phyloP scores from a whole-genome alignment of 371 early-diverging fungal genomes.

The Synchytrium microbalum region DNA sequence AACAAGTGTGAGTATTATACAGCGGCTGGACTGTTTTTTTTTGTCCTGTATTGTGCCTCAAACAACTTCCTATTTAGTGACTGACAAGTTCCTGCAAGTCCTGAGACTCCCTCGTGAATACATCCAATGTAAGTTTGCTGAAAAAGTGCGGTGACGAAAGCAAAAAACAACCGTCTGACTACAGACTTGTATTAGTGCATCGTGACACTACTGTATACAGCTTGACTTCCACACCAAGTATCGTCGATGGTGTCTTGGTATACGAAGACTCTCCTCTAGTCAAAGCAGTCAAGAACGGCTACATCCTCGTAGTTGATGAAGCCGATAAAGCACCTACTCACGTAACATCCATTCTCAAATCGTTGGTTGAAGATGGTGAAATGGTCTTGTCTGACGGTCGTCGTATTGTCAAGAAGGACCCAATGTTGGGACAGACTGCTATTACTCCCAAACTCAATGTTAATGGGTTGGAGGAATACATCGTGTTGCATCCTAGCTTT shows the following conservation, averaged over 20 bases:
- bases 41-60: neutral
- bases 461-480: slow-evolving; percentile 10
- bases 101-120: slow-evolving; percentile 70
- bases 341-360: slow-evolving; percentile 71
- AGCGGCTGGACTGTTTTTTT: neutral
- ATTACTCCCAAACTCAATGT: slow-evolving; percentile 8
- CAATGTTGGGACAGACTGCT: slow-evolving; percentile 4
- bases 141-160: neutral
- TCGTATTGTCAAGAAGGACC: slow-evolving; percentile 44
- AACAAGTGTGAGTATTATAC: slow-evolving; percentile 43
- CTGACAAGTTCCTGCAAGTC: slow-evolving; percentile 69
- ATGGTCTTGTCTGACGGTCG: slow-evolving; percentile 79
- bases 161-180: neutral
- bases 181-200: neutral
- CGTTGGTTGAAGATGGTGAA: slow-evolving; percentile 75
- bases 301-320: slow-evolving; percentile 76
- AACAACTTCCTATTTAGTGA: slow-evolving; percentile 21
- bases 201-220: slow-evolving; percentile 72
- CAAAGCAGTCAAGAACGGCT: slow-evolving; percentile 55
- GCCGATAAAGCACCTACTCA: slow-evolving; percentile 84
- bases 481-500: slow-evolving; percentile 39
- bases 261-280: slow-evolving; percentile 77
- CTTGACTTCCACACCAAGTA: slow-evolving; percentile 67
- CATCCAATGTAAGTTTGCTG: slow-evolving; percentile 57
- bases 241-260: slow-evolving; percentile 61